Percentiles rank a stretch among this genome's conserved stretches.
Evolutionary conservation across 305 asterid species (phyloP).

Genomic region (Ilex paraguariensis): DNA sequence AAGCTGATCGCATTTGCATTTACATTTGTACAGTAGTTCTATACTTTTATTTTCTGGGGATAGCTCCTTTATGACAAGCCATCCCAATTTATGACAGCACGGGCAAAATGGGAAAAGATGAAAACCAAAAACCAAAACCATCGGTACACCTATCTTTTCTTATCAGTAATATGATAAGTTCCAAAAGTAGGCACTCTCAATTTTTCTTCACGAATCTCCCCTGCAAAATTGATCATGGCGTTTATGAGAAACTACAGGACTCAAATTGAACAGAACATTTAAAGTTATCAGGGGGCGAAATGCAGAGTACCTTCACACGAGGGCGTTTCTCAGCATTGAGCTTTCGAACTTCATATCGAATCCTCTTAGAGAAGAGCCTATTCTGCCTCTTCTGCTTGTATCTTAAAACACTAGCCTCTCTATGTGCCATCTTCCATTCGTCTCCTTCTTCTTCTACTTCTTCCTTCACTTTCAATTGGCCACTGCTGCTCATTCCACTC

Average conservation of each 20-base stretch:
- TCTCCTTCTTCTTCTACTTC: slow-evolving; percentile 10
- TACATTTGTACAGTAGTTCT: no score
- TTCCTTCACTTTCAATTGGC: slow-evolving; percentile 6
- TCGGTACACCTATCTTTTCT: no score
- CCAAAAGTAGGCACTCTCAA: not conserved
- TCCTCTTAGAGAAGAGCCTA: slow-evolving; percentile 64
- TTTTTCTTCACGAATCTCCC: slow-evolving; percentile 81
- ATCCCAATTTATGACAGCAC: no score
- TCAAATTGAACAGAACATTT: not conserved
- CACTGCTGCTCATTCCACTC: slow-evolving; percentile 1
- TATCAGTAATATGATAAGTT: no score
- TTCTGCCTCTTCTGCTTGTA: slow-evolving; percentile 82
- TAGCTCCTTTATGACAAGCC: no score
- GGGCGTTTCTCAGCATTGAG: slow-evolving; percentile 91
- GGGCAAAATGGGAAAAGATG: no score
- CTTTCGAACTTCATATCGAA: slow-evolving; percentile 78
- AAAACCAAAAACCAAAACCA: no score
- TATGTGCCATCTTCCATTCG: slow-evolving; percentile 37
- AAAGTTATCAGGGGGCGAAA: no score
- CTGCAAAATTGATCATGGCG: slow-evolving; percentile 26
- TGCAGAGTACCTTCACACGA: slow-evolving; percentile 55
- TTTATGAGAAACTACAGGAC: not conserved
- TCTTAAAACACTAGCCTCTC: slow-evolving; percentile 77
- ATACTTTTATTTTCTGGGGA: no score
- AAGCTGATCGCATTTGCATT: no score